A percentile compares a stretch with the other conserved stretches of the same genome.
Evolutionary conservation across 2,329 filamentous ascomycete species (phyloP).

Genomic region (Alternaria brassicicola): DNA sequence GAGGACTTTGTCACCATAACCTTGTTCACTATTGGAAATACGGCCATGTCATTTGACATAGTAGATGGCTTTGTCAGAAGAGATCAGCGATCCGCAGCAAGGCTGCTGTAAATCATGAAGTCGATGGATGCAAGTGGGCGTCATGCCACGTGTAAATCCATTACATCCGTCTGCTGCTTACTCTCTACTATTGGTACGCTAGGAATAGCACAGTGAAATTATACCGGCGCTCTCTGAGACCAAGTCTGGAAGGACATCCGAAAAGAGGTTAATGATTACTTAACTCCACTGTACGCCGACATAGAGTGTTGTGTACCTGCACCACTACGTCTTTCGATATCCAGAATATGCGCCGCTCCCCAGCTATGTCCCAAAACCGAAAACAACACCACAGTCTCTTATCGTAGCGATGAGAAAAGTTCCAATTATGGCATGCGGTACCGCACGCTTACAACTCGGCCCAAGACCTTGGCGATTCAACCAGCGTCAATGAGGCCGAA

Average conservation of each 20-base stretch:
- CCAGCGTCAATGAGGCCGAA: slow-evolving; percentile 4
- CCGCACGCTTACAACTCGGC: not conserved
- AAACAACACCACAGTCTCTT: not conserved
- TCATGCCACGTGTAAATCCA: not conserved
- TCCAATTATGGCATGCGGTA: not conserved
- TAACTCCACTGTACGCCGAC: not conserved
- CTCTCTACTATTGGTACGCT: not conserved
- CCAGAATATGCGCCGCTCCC: not conserved
- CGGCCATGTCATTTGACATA: not conserved
- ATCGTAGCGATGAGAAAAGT: not conserved
- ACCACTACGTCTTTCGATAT: not conserved
- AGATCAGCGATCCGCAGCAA: not conserved
- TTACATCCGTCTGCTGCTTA: not conserved
- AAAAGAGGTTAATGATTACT: not conserved
- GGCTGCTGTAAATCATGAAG: not conserved
- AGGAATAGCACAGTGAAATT: not conserved
- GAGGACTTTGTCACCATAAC: not conserved
- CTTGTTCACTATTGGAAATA: not conserved
- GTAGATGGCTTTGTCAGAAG: not conserved
- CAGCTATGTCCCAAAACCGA: not conserved
- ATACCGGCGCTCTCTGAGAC: not conserved
- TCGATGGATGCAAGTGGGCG: not conserved
- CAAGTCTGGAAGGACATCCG: not conserved
- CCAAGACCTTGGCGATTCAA: not conserved
- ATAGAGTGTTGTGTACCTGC: not conserved